Evolutionary conservation across 345 rosid species (phyloP).

Genomic region (Xanthoceras sorbifolium): DNA sequence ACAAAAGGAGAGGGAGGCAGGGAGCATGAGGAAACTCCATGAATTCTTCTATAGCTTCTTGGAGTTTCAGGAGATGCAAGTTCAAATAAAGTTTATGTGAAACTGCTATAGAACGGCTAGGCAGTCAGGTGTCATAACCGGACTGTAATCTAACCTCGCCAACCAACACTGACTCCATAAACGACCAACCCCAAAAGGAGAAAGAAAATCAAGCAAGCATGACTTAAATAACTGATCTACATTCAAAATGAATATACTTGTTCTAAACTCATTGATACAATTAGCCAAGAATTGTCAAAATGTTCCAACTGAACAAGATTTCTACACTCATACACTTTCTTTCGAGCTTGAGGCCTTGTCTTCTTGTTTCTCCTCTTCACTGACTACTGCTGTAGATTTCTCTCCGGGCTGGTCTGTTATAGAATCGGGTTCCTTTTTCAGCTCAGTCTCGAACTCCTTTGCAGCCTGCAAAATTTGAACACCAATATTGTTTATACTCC

Average conservation of each 20-base stretch:
- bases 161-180: background rate
- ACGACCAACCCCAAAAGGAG: background rate
- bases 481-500: background rate
- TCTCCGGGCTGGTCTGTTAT: constrained; percentile 36
- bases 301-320: constrained; percentile 12
- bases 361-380: constrained; percentile 51
- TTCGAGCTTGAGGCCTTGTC: constrained; percentile 57
- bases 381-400: constrained; percentile 42
- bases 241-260: constrained; percentile 21
- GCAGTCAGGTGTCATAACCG: no score
- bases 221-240: constrained; percentile 1
- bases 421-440: constrained; percentile 78
- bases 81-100: background rate
- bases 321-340: constrained; percentile 57
- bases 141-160: background rate
- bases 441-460: constrained; percentile 91
- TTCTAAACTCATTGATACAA: constrained; percentile 19
- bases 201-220: background rate
- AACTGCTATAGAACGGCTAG: no score
- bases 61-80: background rate
- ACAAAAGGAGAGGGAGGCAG: no score
- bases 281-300: constrained; percentile 8
- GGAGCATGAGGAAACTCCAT: background rate
- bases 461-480: constrained; percentile 71
- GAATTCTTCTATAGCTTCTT: background rate